phyloP scores from a whole-genome alignment of 1,139 yeast genomes.

The Tardiomyces depauwii region DNA sequence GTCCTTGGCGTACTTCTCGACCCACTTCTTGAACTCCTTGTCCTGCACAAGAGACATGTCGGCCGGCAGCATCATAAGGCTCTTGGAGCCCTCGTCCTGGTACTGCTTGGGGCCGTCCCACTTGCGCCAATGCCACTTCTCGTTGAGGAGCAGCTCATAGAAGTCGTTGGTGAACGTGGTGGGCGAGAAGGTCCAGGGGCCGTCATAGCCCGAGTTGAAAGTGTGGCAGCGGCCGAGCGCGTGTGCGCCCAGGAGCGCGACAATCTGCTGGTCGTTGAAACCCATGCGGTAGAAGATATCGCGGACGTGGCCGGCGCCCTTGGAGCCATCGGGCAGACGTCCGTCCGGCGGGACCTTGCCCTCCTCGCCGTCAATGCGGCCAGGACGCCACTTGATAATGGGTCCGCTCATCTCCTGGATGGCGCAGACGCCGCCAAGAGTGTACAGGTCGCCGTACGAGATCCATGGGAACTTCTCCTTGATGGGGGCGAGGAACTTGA shows the following conservation, averaged over 20 bases:
- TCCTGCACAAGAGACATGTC: slow-evolving; percentile 69
- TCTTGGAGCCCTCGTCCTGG: slow-evolving; percentile 57
- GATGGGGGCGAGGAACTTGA: slow-evolving; percentile 54
- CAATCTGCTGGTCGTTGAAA: slow-evolving; percentile 73
- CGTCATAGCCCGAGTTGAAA: slow-evolving; percentile 53
- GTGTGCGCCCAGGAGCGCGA: slow-evolving; percentile 83
- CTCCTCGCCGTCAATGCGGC: slow-evolving; percentile 46
- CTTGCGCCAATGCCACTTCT: slow-evolving; percentile 59
- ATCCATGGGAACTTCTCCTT: slow-evolving; percentile 59
- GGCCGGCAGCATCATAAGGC: slow-evolving; percentile 87
- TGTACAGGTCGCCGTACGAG: slow-evolving; percentile 80
- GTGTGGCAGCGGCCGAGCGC: slow-evolving; percentile 69
- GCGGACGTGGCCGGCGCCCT: slow-evolving; percentile 61
- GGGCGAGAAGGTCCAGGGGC: slow-evolving; percentile 87
- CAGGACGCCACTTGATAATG: slow-evolving; percentile 77
- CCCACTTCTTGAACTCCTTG: slow-evolving; percentile 52
- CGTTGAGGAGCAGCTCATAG: slow-evolving; percentile 53
- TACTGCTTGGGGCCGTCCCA: slow-evolving; percentile 78
- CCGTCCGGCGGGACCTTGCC: slow-evolving; percentile 38
- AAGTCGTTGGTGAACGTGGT: slow-evolving; percentile 76
- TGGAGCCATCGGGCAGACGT: slow-evolving; percentile 70
- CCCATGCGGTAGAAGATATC: slow-evolving; percentile 61
- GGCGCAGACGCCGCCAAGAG: slow-evolving; percentile 77
- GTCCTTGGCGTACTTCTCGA: slow-evolving; percentile 61
- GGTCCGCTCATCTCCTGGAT: slow-evolving; percentile 86